Evolutionary conservation across 345 rosid species (phyloP), one percentile per base, ranked within the genome.

Genomic region (Salix viminalis): DNA sequence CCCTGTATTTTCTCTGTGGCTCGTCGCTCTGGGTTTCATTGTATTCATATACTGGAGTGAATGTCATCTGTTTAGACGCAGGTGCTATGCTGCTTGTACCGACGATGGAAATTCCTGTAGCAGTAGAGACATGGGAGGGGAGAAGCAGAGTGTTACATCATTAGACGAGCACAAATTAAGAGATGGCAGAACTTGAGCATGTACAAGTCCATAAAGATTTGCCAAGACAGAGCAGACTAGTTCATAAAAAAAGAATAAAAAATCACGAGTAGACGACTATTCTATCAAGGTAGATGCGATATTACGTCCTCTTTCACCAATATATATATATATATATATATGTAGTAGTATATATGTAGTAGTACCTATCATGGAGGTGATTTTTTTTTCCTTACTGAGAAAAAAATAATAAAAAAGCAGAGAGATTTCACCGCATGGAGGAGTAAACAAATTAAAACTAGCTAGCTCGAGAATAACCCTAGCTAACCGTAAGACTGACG

Each of bases 1-100:
- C 98, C 54, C 98, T 84, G 76, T 92, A 94, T 80, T 83, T 89
- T 69, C 97, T 86, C 41, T 85, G 75, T 26, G 90, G 87, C 72
- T 87, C 89, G 61, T 77, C 73, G 28, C 23, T 26, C 32, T 2
- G 14, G 42, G 30, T 16, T 23, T 65, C 84, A 58, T 75, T 72
- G 60, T 69, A 28, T 10, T 88, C 98, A 26, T 90, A 90, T 37
- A 75, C 75, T 75, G 85, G 82, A 56, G 62, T 50, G 7, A 32
- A 37, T 44, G 73, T n/a, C 50, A 48, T 65, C 36, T 18, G 72
- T 61, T 77, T 26, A 75, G 64, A 12, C 23, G 69, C 18, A 24
- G 77, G 78, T 58, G 72, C 69, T 73, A 73, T 50, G 54, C 37
- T 75, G 75, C 79, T 79, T 65, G 69, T 74, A 64, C 71, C 79